Evolutionary conservation across 768 basidiomycete genomes (phyloP), one percentile per base, ranked within the genome.

Genomic region (Rhizopogon salebrosus): DNA sequence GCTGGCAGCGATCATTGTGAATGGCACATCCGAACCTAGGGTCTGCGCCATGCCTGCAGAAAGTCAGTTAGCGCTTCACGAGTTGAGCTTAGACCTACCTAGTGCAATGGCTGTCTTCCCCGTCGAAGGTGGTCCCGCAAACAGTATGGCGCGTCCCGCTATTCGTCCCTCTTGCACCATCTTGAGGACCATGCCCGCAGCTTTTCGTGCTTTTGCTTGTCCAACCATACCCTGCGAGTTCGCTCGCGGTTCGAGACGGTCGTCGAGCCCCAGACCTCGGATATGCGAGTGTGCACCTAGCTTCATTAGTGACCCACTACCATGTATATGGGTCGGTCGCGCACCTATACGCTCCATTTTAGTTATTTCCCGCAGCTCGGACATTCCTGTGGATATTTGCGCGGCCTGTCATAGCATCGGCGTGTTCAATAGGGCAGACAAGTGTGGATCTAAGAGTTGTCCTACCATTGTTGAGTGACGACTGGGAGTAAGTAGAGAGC

Each of bases 81-180:
- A 13, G 6, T 40, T 18, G 2, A 38, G 13, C n/a, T 16, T 34
- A 46, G 45, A 75, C 81, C 49, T 60, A 90, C 94, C 95, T 71
- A 98, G 80, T 5, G 95, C 97, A 63, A 99, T 97, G 29, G 97
- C 97, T 0, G 97, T 98, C 72, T 99, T 99, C 23, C 97, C 97
- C 1, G 94, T 93, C 29, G 92, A 92, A 6, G 97, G 95, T 6
- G 97, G 97, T 0, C 97, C 97, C 16, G 97, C 97, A 70, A 99
- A 97, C 51, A 99, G 75, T 72, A 99, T 95, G 6, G 95, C 92
- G 40, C 95, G 82, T 24, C 97, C 97, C 0, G 97, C 94, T 62
- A 98, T 98, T 53, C 87, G 79, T 16, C 93, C 93, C 62, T 97
- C 92, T 68, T 97, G 91, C 6, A 98, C 94, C 95, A 99, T 95